phyloP scores from a whole-genome alignment of 352 stramenopile genomes.

The Thraustochytrium sp. region DNA sequence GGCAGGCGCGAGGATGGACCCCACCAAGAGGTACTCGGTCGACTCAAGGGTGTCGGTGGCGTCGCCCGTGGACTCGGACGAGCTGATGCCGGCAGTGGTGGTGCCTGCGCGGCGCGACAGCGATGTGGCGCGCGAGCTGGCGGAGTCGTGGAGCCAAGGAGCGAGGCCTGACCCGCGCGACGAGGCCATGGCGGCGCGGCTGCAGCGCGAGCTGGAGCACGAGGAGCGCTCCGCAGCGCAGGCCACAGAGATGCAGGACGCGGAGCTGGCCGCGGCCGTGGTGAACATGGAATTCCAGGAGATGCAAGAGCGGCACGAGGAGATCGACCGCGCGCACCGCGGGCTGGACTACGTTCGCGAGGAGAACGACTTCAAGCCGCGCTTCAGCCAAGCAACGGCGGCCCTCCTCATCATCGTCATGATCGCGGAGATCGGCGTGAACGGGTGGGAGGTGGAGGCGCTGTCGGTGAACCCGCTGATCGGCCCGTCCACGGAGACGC shows the following conservation, averaged over 20 bases:
- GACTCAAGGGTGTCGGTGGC: neutral
- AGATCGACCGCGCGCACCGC: slow-evolving; percentile 23
- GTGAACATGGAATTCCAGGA: neutral
- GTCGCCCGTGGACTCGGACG: neutral
- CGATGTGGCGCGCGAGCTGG: neutral
- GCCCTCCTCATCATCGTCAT: slow-evolving; percentile 56
- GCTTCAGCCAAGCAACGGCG: slow-evolving; percentile 9
- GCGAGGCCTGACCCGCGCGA: neutral
- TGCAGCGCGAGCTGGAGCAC: neutral
- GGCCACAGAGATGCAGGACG: neutral
- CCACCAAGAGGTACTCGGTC: neutral
- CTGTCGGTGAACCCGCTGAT: slow-evolving; percentile 65
- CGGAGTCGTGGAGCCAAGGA: neutral
- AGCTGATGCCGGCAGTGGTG: neutral
- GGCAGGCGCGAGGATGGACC: too few species aligned
- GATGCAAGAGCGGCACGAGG: slow-evolving; percentile 28
- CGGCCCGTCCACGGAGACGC: slow-evolving; percentile 56
- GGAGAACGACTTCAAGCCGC: slow-evolving; percentile 31
- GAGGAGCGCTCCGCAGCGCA: neutral
- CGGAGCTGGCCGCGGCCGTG: neutral
- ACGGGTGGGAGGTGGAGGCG: slow-evolving; percentile 63
- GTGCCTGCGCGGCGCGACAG: neutral
- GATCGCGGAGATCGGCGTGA: slow-evolving; percentile 56
- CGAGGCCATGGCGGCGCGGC: neutral
- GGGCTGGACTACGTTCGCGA: slow-evolving; percentile 39